Conservation (phyloP, 352 stramenopile species). For the Pythium oligandrum region DNA sequence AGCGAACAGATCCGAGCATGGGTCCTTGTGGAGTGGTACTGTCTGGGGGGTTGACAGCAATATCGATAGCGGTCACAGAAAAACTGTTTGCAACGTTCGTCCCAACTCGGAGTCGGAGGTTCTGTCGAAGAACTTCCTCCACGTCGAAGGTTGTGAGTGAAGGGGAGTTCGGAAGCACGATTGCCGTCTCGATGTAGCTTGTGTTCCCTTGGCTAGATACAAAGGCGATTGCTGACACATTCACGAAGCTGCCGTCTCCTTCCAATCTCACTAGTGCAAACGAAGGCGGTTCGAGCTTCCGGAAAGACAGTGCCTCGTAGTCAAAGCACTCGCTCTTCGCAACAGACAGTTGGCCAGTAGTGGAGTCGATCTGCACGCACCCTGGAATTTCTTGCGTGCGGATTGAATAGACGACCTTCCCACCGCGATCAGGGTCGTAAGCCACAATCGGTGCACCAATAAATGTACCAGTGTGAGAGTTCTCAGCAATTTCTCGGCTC, state of each 20-base stretch:
- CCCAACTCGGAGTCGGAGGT: neutral
- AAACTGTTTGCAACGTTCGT: too few relatives aligned
- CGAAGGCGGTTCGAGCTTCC: constrained; percentile 5
- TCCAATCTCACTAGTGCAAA: constrained; percentile 4
- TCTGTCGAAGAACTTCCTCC: neutral
- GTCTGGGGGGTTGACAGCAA: too few relatives aligned
- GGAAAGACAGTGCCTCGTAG: constrained; percentile 36
- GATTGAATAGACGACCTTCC: constrained; percentile 22
- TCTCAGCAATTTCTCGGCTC: neutral
- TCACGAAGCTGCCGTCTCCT: constrained; percentile 1
- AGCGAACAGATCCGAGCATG: neutral
- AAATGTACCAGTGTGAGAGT: neutral
- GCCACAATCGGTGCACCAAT: constrained; percentile 4
- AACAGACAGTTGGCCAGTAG: constrained; percentile 37
- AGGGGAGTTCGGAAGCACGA: neutral
- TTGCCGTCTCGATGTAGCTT: constrained; percentile 2
- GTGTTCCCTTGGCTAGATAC: constrained; percentile 8
- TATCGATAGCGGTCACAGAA: too few relatives aligned
- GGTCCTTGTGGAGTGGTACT: constrained; percentile 1
- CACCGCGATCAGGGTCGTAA: constrained; percentile 8
- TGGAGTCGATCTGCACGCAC: constrained; percentile 30
- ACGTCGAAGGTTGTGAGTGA: neutral
- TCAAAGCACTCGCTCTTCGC: constrained; percentile 36
- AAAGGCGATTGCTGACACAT: constrained; percentile 9
- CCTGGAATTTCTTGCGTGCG: constrained; percentile 26